phyloP scores from a whole-genome alignment of 768 basidiomycete species.

The Tricholoma furcatifolium region DNA sequence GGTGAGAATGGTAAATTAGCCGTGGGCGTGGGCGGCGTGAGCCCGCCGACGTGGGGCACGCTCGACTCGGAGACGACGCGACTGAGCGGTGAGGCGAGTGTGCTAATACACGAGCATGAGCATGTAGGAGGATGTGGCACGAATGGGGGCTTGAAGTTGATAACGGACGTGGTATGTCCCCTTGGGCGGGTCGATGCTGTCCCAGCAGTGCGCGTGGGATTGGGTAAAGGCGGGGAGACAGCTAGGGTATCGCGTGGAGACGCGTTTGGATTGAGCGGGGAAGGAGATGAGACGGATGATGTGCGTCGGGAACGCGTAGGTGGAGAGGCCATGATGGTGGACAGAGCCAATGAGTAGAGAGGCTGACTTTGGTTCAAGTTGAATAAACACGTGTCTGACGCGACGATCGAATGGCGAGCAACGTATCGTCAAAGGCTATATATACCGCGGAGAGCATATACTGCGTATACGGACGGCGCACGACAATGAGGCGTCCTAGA shows the following conservation, averaged over 20 bases:
- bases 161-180: constrained; percentile 10
- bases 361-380: neutral
- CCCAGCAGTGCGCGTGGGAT: neutral
- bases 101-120: neutral
- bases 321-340: neutral
- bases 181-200: constrained; percentile 2
- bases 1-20: neutral
- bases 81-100: constrained; percentile 11
- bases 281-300: constrained; percentile 4
- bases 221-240: neutral
- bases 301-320: neutral
- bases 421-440: no score
- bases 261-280: constrained; percentile 3
- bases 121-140: constrained; percentile 1
- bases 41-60: neutral
- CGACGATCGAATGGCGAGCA: no score
- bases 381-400: no score
- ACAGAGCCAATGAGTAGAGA: neutral
- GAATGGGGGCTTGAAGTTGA: neutral
- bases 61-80: constrained; percentile 13
- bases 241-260: neutral
- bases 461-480: no score
- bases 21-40: no score
- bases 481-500: no score
- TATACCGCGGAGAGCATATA: no score